Base-by-base conservation (phyloP, 2,329 filamentous ascomycete species). In the Trichoderma sp. region DNA sequence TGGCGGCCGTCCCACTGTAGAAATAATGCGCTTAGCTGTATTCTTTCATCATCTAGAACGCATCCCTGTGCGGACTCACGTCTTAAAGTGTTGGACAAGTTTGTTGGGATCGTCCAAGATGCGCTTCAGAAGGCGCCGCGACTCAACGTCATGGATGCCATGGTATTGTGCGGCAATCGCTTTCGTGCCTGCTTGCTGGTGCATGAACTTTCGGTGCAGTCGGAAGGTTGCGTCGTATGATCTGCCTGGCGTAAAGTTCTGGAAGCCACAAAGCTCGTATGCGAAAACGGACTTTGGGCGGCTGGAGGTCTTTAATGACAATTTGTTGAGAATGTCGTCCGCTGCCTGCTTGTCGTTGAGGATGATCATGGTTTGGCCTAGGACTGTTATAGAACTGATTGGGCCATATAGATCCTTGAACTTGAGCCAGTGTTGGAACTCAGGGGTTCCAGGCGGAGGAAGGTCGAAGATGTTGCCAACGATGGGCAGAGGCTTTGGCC, bases 381-480 rank as follows among this genome's bases (percentile, higher is more conserved):
- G 5, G 2, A 68, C 62, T 4, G 65, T 69, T 2, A 72, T 41
- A 1, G 70, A 71, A 56, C 75, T 73, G 19, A 74, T 67, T 2
- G 69, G 69, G 0, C 74, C 74, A 56, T 74, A 74, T 9, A 66
- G 50, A 0, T 78, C 71, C 30, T 76, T 77, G 63, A 74, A 72
- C 61, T 72, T 70, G 7, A 74, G 57, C 75, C 76, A 78, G 57
- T 77, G 75, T 30, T 72, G 66, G 64, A 69, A 75, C 47, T 77
- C 75, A 1, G 68, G 71, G 17, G 64, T 65, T 5, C 71, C 72
- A 1, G 67, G 55, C 1, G 74, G 71, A 1, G 80, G 81, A 19
- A 83, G 68, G 66, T 83, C 80, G 3, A 71, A 70, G 19, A 82
- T 63, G 67, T 83, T 83, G 14, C 81, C 81, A 17, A 83, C 50